Conservation (phyloP, 768 basidiomycete genomes). For the Lentinula sp. region DNA sequence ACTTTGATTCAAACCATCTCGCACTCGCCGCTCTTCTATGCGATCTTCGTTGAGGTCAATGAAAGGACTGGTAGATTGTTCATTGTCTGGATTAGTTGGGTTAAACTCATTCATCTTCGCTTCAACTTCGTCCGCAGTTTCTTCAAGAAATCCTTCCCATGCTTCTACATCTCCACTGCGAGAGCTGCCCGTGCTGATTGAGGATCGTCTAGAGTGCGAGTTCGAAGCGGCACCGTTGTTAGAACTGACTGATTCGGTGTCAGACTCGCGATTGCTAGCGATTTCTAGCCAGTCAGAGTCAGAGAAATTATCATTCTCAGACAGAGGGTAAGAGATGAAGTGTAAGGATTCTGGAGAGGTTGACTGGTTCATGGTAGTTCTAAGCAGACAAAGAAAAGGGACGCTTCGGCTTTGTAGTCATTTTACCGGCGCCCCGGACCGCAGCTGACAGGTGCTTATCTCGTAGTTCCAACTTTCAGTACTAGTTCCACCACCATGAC, state of each 20-base stretch:
- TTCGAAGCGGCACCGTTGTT: slow-evolving; percentile 45
- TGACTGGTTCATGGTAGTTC: slow-evolving; percentile 24
- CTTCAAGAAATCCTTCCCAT: slow-evolving; percentile 75
- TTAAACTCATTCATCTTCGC: slow-evolving; percentile 10
- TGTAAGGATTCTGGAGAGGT: slow-evolving; percentile 19
- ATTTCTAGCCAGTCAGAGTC: slow-evolving; percentile 87
- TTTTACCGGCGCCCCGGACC: neutral
- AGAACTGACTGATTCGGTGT: slow-evolving; percentile 63
- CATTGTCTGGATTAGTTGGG: slow-evolving; percentile 9
- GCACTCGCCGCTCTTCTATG: slow-evolving; percentile 63
- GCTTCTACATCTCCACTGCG: slow-evolving; percentile 64
- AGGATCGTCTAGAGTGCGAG: slow-evolving; percentile 63
- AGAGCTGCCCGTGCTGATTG: slow-evolving; percentile 64
- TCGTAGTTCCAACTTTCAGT: neutral
- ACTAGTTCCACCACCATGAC: slow-evolving; percentile 3
- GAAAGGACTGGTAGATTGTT: slow-evolving; percentile 12
- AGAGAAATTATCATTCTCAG: slow-evolving; percentile 62
- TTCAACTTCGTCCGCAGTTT: slow-evolving; percentile 37
- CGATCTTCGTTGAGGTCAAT: slow-evolving; percentile 27
- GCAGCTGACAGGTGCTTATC: neutral
- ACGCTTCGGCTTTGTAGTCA: slow-evolving; percentile 7
- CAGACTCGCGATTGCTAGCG: slow-evolving; percentile 57
- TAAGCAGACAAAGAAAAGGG: slow-evolving; percentile 18
- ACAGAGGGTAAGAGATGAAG: slow-evolving; percentile 37
- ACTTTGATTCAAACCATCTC: slow-evolving; percentile 76